Percentiles rank a stretch among this genome's conserved stretches.
phyloP scores from a whole-genome alignment of 108 stramenopile genomes.

The Fistulifera solaris region DNA sequence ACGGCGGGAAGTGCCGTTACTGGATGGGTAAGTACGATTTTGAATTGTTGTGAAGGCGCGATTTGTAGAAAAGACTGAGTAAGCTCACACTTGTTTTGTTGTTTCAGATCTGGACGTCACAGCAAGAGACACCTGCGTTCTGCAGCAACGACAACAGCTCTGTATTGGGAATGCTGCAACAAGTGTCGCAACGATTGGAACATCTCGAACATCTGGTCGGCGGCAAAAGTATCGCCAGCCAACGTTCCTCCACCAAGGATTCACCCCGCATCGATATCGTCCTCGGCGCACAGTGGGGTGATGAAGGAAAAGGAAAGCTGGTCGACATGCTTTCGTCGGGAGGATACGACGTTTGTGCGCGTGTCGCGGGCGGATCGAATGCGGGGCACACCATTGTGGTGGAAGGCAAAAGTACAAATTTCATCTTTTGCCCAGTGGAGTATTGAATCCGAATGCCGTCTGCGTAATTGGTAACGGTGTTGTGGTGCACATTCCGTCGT shows the following conservation, averaged over 20 bases:
- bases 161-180: constrained; percentile 29
- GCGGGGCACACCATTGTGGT: constrained; percentile 97
- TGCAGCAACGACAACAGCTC: constrained; percentile 19
- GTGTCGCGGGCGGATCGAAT: constrained; percentile 95
- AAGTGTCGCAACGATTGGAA: constrained; percentile 22
- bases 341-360: constrained; percentile 94
- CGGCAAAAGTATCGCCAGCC: neutral
- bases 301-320: constrained; percentile 99
- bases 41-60: neutral
- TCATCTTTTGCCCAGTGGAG: constrained; percentile 96
- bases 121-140: constrained; percentile 13
- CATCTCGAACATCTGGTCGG: constrained; percentile 26
- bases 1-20: constrained; percentile 2
- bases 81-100: neutral
- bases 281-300: constrained; percentile 96
- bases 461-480: constrained; percentile 98
- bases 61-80: too few relatives aligned
- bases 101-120: constrained; percentile 1
- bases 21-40: constrained; percentile 6
- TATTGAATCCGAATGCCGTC: constrained; percentile 79
- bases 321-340: constrained; percentile 88
- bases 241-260: neutral
- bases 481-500: constrained; percentile 92
- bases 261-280: constrained; percentile 74
- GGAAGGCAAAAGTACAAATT: constrained; percentile 96